Evolutionary conservation across 2,329 filamentous ascomycete genomes (phyloP), one percentile per base, ranked within the genome.

Genomic region (Seiridium unicorne): DNA sequence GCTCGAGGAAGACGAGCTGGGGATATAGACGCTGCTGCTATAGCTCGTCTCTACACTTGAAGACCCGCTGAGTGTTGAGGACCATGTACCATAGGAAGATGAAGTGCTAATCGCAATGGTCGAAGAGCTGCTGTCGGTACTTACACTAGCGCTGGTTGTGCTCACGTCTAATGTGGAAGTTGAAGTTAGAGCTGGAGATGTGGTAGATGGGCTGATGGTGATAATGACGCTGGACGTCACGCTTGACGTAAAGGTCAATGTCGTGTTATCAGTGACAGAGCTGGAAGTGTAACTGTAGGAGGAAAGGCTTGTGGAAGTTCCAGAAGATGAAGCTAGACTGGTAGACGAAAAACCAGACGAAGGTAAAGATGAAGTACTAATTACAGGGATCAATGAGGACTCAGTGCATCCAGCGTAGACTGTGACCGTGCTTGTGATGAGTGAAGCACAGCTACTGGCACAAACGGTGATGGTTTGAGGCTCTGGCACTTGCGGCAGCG

Each of bases 391-490:
- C 3, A 54, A 54, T 18, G 60, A 58, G 3, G 55, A 58, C 55
- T 58, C 59, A 44, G 67, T 65, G 44, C 71, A 73, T 47, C 62
- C 65, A 9, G 61, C 58, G 57, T 60, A 66, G 11, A 72, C 63
- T 13, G 71, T 72, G 4, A 59, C 40, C 1, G 57, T 61, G 18
- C 49, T 55, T n/a, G 18, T 51, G n/a, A 59, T 26, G 31, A 48
- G 44, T 2, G 63, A 60, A 11, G 65, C 68, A 55, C 70, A 72
- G 26, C 59, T 61, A 40, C n/a, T 31, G 9, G 63, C 69, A 55
- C 69, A 72, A 26, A 64, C 64, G 10, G 69, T 72, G 8, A 71
- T 63, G 5, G 65, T 69, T 3, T 62, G 58, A 1, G 67, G 70
- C 47, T 69, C 66, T 5, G 65, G 57, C 44, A 64, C 60, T 38